Evolutionary conservation across 257 asterid genomes (phyloP).

Genomic region (Salvia hispanica): DNA sequence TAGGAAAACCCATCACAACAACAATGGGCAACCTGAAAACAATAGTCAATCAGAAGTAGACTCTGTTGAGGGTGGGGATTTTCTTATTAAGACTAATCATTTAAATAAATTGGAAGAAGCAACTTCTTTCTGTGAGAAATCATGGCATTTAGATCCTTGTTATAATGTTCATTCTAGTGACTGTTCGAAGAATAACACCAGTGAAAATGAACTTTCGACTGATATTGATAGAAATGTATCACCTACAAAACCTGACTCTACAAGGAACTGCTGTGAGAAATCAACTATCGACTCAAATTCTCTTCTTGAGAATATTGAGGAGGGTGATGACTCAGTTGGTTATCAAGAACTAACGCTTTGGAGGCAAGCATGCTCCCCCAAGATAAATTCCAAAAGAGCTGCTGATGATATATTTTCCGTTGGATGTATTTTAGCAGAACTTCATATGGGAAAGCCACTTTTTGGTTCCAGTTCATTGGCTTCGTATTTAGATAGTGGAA

Average conservation of each 20-base stretch:
- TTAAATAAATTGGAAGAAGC: constrained; percentile 71
- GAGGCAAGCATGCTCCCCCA: constrained; percentile 54
- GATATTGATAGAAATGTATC: constrained; percentile 37
- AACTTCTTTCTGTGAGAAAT: constrained; percentile 73
- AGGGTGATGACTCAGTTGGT: constrained; percentile 66
- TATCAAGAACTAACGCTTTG: constrained; percentile 86
- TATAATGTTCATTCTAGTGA: constrained; percentile 48
- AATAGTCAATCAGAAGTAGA: constrained; percentile 27
- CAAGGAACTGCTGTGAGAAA: constrained; percentile 31
- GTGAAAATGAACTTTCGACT: constrained; percentile 38
- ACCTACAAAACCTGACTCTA: constrained; percentile 33
- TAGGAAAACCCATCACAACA: constrained; percentile 31
- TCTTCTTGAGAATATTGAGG: constrained; percentile 67
- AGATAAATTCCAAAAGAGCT: constrained; percentile 46
- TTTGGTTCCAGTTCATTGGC: constrained; percentile 61
- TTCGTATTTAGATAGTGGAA: constrained; percentile 65
- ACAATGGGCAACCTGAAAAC: constrained; percentile 2
- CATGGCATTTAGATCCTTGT: constrained; percentile 64
- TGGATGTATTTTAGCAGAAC: constrained; percentile 95
- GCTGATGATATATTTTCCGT: constrained; percentile 83
- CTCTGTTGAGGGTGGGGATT: constrained; percentile 32
- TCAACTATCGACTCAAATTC: constrained; percentile 50
- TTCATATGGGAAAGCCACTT: constrained; percentile 77
- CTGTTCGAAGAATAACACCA: constrained; percentile 36
- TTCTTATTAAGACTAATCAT: constrained; percentile 38